Conservation (phyloP, 2,329 filamentous ascomycete species). For the Neodidymelliopsis sp. region DNA sequence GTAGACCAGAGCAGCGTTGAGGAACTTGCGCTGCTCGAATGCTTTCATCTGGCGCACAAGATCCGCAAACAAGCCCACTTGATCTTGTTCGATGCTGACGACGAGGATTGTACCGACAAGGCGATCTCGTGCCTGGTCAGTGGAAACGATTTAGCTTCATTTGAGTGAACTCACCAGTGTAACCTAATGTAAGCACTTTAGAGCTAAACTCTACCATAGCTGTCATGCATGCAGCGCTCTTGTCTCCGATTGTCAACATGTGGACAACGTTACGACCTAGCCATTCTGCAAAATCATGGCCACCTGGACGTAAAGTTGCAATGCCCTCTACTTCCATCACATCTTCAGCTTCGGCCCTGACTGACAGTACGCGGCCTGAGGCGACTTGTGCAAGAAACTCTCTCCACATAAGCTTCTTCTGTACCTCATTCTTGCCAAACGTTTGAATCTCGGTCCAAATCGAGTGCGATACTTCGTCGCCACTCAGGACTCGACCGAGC, state of each 20-base stretch:
- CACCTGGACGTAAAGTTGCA: constrained; percentile 69
- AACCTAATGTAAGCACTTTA: constrained; percentile 74
- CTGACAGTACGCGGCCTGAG: constrained; percentile 66
- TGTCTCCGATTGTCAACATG: constrained; percentile 53
- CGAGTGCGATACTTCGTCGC: constrained; percentile 50
- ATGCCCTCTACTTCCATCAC: constrained; percentile 49
- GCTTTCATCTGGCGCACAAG: constrained; percentile 55
- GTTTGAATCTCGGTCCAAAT: constrained; percentile 56
- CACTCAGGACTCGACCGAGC: constrained; percentile 54
- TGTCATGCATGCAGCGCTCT: constrained; percentile 43
- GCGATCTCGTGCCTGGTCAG: constrained; percentile 29
- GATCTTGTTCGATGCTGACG: constrained; percentile 22
- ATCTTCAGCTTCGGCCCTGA: constrained; percentile 66
- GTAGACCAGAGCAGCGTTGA: constrained; percentile 45
- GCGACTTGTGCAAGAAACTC: constrained; percentile 67
- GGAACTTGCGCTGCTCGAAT: constrained; percentile 58
- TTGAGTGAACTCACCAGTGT: constrained; percentile 60
- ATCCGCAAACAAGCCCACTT: constrained; percentile 31
- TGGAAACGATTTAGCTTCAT: no score
- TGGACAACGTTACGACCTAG: constrained; percentile 68
- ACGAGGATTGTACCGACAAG: constrained; percentile 29
- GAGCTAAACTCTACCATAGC: constrained; percentile 56
- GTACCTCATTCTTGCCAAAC: constrained; percentile 51
- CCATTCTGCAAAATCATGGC: constrained; percentile 73
- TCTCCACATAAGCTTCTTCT: constrained; percentile 66